Evolutionary conservation across 495 filamentous ascomycete species (phyloP).

Genomic region (Lophiotrema nucula): DNA sequence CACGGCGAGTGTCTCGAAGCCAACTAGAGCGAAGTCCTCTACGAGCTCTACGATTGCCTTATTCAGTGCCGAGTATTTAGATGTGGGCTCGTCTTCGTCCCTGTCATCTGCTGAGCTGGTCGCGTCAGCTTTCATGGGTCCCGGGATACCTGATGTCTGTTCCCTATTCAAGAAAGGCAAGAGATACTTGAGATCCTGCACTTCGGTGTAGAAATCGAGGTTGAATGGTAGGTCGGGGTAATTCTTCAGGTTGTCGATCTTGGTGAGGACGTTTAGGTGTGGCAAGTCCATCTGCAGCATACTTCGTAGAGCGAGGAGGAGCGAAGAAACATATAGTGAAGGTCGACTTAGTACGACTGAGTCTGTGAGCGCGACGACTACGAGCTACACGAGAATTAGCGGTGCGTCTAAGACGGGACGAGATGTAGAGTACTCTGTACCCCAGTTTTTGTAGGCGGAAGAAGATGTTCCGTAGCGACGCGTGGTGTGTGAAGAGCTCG

Average conservation of each 20-base stretch:
- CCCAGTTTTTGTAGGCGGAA: conserved; percentile 84
- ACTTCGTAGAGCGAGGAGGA: conserved; percentile 86
- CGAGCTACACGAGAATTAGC: conserved; percentile 58
- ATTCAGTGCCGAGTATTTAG: conserved; percentile 80
- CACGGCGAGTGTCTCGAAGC: conserved; percentile 90
- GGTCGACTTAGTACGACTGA: conserved; percentile 87
- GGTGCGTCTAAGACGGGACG: conserved; percentile 15
- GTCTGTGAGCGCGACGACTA: conserved; percentile 86
- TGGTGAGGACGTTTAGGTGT: conserved; percentile 91
- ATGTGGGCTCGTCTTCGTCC: conserved; percentile 39
- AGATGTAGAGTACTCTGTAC: conserved; percentile 65
- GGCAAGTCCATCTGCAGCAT: conserved; percentile 98
- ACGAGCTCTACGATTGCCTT: conserved; percentile 81
- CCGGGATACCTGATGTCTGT: conserved; percentile 27
- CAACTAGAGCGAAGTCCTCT: conserved; percentile 82
- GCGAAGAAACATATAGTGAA: conserved; percentile 88
- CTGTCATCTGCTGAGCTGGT: conserved; percentile 54
- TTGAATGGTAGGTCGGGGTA: conserved; percentile 88
- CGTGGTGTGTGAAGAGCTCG: conserved; percentile 93
- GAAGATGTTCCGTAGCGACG: conserved; percentile 86
- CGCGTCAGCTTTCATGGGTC: conserved; percentile 33
- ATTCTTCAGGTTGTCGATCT: conserved; percentile 84
- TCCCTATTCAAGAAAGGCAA: conserved; percentile 66
- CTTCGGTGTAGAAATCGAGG: conserved; percentile 94
- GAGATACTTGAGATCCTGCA: conserved; percentile 87